phyloP scores from a whole-genome alignment of 176 grass and related monocot genomes.

The Bromus sterilis region DNA sequence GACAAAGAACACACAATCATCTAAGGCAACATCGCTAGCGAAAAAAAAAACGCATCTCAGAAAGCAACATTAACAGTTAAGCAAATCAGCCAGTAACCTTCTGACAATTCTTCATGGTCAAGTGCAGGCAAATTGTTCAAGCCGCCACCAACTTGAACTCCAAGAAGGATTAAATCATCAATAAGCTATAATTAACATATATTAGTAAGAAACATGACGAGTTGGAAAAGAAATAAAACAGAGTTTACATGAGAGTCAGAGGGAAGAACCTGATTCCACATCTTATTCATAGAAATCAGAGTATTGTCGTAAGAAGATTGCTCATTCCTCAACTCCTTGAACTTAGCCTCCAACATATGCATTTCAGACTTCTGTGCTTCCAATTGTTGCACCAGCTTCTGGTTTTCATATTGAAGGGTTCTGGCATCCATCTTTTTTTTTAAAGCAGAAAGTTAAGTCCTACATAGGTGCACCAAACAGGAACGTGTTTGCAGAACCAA shows the following conservation, averaged over 20 bases:
- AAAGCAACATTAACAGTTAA: constrained; percentile 13
- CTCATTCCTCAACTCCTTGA: constrained; percentile 59
- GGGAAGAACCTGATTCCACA: constrained; percentile 85
- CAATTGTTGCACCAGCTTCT: constrained; percentile 83
- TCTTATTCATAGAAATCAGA: constrained; percentile 80
- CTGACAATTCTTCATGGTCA: constrained; percentile 56
- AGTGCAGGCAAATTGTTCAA: constrained; percentile 53
- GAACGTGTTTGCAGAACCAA: not conserved
- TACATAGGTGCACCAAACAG: not conserved
- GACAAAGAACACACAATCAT: constrained; percentile 30
- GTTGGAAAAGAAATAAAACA: constrained; percentile 2
- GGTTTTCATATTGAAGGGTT: constrained; percentile 89
- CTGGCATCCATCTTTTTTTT: constrained; percentile 81
- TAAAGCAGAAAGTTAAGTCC: not conserved
- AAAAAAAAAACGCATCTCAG: not conserved
- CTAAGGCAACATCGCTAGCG: not conserved
- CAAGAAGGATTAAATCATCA: constrained; percentile 83
- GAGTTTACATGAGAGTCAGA: not conserved
- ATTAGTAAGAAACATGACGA: constrained; percentile 22
- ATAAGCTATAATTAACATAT: constrained; percentile 60
- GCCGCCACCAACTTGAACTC: constrained; percentile 48
- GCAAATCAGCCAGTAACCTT: constrained; percentile 42
- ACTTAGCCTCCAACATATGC: constrained; percentile 58
- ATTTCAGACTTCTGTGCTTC: constrained; percentile 82
- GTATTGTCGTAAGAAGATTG: constrained; percentile 71